Evolutionary conservation across 306 rosid species (phyloP).

Genomic region (Acacia crassicarpa): DNA sequence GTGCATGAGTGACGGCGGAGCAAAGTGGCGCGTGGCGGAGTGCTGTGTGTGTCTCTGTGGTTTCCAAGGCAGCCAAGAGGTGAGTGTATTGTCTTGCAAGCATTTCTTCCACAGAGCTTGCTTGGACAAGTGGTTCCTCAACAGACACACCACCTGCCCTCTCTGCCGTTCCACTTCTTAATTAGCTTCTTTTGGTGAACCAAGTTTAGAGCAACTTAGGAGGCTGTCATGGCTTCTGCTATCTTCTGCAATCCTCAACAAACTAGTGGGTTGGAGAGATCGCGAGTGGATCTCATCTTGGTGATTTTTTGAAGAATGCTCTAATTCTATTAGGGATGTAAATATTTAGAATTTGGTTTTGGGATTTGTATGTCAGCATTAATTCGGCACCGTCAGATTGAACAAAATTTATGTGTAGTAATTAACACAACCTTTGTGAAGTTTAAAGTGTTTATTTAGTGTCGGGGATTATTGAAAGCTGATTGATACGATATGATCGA

Average conservation of each 20-base stretch:
- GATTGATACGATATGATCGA: not conserved
- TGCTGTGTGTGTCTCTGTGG: slow-evolving; percentile 80
- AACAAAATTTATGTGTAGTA: not conserved
- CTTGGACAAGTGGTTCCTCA: slow-evolving; percentile 76
- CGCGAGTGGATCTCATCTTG: no score
- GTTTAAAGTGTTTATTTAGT: not conserved
- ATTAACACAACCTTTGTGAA: not conserved
- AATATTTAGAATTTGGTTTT: not conserved
- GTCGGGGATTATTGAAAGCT: not conserved
- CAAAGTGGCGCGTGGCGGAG: slow-evolving; percentile 24
- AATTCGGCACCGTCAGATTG: not conserved
- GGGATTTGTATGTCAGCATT: not conserved
- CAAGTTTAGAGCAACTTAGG: not conserved
- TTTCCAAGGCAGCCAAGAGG: slow-evolving; percentile 71
- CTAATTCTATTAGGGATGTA: not conserved
- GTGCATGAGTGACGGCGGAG: not conserved
- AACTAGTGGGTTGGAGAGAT: no score
- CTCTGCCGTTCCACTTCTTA: slow-evolving; percentile 62
- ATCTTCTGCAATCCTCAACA: no score
- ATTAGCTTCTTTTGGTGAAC: not conserved
- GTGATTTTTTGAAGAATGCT: not conserved
- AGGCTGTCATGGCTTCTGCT: not conserved
- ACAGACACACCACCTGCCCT: slow-evolving; percentile 70
- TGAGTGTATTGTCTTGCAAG: slow-evolving; percentile 73
- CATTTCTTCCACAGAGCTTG: slow-evolving; percentile 79